Evolutionary conservation across 148 eudicot genomes (phyloP).

Genomic region (Dianthus caryophyllus): DNA sequence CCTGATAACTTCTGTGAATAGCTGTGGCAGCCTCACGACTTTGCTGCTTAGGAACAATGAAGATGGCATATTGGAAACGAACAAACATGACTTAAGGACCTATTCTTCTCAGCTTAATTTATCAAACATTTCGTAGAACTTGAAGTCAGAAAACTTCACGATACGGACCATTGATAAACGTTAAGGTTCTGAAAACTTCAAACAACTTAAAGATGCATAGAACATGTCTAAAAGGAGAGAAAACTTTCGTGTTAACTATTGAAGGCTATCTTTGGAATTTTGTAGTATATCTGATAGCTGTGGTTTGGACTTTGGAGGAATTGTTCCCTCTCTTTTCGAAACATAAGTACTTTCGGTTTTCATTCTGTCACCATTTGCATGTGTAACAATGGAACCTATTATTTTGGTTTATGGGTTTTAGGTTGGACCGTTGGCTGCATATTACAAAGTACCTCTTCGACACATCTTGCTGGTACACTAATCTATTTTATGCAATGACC

Average conservation of each 20-base stretch:
- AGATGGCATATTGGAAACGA: not conserved
- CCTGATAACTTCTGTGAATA: no score
- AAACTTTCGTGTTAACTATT: not conserved
- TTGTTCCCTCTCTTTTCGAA: not conserved
- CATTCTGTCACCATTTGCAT: not conserved
- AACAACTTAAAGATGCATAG: no score
- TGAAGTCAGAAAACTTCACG: no score
- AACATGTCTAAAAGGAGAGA: no score
- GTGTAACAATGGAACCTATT: constrained; percentile 5
- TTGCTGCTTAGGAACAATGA: not conserved
- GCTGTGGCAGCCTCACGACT: not conserved
- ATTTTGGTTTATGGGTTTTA: constrained; percentile 22
- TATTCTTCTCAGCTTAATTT: no score
- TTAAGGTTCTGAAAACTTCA: no score
- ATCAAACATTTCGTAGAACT: no score
- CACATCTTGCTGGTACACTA: constrained; percentile 72
- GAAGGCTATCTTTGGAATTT: not conserved
- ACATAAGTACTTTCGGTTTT: not conserved
- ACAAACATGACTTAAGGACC: no score
- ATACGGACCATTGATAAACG: no score
- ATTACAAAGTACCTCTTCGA: constrained; percentile 86
- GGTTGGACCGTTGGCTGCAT: constrained; percentile 96
- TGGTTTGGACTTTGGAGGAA: not conserved
- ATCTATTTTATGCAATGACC: not conserved
- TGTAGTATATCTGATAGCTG: not conserved